Evolutionary conservation across 164 flowering plant species (phyloP).

Genomic region (Cinnamomum chago): DNA sequence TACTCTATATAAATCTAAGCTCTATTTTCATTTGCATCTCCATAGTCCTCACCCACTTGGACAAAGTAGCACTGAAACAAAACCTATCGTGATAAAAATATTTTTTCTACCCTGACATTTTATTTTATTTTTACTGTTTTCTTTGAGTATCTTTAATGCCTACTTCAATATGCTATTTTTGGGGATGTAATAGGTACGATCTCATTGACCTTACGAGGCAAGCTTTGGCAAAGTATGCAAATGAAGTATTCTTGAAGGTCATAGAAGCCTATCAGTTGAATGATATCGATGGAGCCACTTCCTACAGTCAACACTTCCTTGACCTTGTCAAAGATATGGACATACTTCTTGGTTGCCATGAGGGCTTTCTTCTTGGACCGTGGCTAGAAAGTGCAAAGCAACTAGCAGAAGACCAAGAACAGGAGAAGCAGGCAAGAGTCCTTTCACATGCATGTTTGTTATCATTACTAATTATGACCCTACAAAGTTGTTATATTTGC

Average conservation of each 20-base stretch:
- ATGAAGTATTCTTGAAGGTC: slow-evolving; percentile 50
- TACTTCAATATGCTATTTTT: neutral
- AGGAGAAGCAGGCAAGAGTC: slow-evolving; percentile 48
- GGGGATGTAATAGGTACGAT: slow-evolving; percentile 44
- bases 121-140: neutral
- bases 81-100: no score
- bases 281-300: slow-evolving; percentile 29
- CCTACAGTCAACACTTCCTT: slow-evolving; percentile 43
- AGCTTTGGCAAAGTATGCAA: slow-evolving; percentile 69
- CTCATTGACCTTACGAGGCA: slow-evolving; percentile 72
- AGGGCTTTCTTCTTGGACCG: slow-evolving; percentile 73
- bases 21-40: no score
- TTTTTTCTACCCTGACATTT: neutral
- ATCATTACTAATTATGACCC: neutral
- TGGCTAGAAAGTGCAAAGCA: slow-evolving; percentile 79
- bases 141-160: slow-evolving; percentile 1
- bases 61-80: no score
- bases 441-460: neutral
- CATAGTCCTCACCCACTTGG: no score
- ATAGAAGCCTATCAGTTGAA: slow-evolving; percentile 44
- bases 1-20: no score
- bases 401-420: slow-evolving; percentile 53
- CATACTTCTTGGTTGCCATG: slow-evolving; percentile 58
- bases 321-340: slow-evolving; percentile 61
- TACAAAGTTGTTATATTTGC: neutral